Percentiles rank a stretch among this genome's conserved stretches.
These are phyloP conservation scores for Mortierella sp. DNA, from an alignment of 371 early-diverging fungal species.

Conservation along the genomic window DNA sequence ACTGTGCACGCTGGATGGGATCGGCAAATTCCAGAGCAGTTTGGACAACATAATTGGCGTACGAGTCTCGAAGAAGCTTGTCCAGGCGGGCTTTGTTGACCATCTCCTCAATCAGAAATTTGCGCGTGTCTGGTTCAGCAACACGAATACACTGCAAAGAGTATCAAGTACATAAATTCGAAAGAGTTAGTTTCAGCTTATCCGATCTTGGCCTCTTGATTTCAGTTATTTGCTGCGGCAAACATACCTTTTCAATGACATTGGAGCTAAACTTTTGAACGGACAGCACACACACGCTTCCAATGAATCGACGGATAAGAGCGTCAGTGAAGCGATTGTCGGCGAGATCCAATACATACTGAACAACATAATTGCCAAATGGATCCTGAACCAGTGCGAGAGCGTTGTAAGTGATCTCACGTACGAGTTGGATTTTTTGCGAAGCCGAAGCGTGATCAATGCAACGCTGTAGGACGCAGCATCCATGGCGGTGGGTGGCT, in stretches of 20 bases:
- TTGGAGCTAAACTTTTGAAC: conserved; percentile 94
- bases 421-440: conserved; percentile 84
- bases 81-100: conserved; percentile 76
- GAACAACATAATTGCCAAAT: conserved; percentile 99
- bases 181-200: neutral
- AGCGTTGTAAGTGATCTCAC: conserved; percentile 81
- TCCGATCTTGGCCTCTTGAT: neutral
- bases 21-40: conserved; percentile 93
- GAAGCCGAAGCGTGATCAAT: conserved; percentile 85
- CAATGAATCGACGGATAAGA: conserved; percentile 82
- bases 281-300: conserved; percentile 81
- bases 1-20: conserved; percentile 75
- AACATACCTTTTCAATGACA: conserved; percentile 84
- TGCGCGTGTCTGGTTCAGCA: conserved; percentile 77
- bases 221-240: neutral
- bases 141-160: conserved; percentile 80
- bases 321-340: conserved; percentile 75
- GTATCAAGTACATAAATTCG: neutral
- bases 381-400: conserved; percentile 91
- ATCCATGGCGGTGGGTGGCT: conserved; percentile 97
- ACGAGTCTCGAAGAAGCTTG: conserved; percentile 85
- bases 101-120: conserved; percentile 79
- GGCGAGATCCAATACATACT: conserved; percentile 92
- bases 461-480: conserved; percentile 97
- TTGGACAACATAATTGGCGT: conserved; percentile 94